Conservation (phyloP, 371 early-diverging fungal genomes). For the Cokeromyces recurvatus region DNA sequence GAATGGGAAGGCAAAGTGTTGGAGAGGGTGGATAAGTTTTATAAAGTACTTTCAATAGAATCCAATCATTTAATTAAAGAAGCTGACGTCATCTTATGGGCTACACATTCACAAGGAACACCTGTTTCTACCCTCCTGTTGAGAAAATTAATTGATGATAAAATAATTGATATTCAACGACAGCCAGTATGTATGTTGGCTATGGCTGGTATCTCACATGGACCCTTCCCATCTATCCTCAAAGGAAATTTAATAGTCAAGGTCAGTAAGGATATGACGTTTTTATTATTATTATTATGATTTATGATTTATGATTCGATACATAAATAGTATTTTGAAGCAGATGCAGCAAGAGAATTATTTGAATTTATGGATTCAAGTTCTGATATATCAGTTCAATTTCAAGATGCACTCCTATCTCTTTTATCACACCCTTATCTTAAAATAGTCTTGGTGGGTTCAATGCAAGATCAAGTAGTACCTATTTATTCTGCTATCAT, state of each 20-base stretch:
- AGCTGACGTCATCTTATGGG: slow-evolving; percentile 82
- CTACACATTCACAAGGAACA: slow-evolving; percentile 90
- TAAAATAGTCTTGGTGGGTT: slow-evolving; percentile 62
- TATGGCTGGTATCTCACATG: slow-evolving; percentile 91
- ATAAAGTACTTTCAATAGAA: slow-evolving; percentile 42
- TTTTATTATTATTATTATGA: too few species aligned
- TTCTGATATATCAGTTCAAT: slow-evolving; percentile 57
- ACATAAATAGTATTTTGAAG: slow-evolving; percentile 70
- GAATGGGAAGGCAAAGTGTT: slow-evolving; percentile 86
- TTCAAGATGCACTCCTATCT: slow-evolving; percentile 62
- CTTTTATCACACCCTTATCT: slow-evolving; percentile 67
- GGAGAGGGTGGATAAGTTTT: slow-evolving; percentile 74
- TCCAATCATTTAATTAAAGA: slow-evolving; percentile 35
- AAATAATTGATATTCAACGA: slow-evolving; percentile 52
- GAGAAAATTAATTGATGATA: slow-evolving; percentile 60
- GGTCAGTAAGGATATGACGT: too few species aligned
- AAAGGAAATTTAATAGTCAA: slow-evolving; percentile 74
- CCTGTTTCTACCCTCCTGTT: slow-evolving; percentile 80
- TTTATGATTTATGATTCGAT: too few species aligned
- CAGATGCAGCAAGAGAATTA: slow-evolving; percentile 86
- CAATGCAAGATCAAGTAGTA: slow-evolving; percentile 92
- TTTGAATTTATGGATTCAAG: slow-evolving; percentile 86
- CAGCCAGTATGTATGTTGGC: slow-evolving; percentile 77
- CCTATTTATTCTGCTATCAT: slow-evolving; percentile 89
- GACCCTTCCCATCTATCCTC: slow-evolving; percentile 82